Evolutionary conservation across 495 filamentous ascomycete species (phyloP).

Genomic region (Cudoniella acicularis): DNA sequence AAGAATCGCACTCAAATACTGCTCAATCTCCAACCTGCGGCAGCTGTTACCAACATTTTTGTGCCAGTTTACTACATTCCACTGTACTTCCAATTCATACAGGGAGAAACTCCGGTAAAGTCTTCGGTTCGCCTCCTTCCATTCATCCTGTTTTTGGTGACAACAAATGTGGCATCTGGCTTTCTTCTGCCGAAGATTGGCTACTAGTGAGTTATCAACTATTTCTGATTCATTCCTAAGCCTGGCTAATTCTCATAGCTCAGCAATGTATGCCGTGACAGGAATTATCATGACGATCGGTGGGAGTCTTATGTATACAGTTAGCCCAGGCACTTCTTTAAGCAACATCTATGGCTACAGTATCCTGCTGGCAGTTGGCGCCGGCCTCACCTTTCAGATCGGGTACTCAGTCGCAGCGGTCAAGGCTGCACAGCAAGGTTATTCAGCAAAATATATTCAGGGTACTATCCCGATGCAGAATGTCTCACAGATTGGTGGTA

Average conservation of each 20-base stretch:
- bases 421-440: too few species aligned
- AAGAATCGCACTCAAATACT: slow-evolving; percentile 53
- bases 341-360: slow-evolving; percentile 44
- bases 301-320: slow-evolving; percentile 42
- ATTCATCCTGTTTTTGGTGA: background rate
- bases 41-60: slow-evolving; percentile 30
- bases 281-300: slow-evolving; percentile 46
- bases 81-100: slow-evolving; percentile 47
- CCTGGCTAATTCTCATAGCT: too few species aligned
- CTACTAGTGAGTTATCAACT: slow-evolving; percentile 50
- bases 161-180: slow-evolving; percentile 41
- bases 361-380: slow-evolving; percentile 43
- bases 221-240: too few species aligned
- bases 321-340: slow-evolving; percentile 26
- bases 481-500: slow-evolving; percentile 41
- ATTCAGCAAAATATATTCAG: slow-evolving; percentile 29
- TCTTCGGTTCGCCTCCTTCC: slow-evolving; percentile 47
- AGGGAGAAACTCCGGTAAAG: slow-evolving; percentile 31
- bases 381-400: slow-evolving; percentile 42
- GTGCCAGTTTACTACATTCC: slow-evolving; percentile 48
- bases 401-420: slow-evolving; percentile 43
- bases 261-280: too few species aligned
- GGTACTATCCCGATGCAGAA: slow-evolving; percentile 42
- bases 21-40: slow-evolving; percentile 29
- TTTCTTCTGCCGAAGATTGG: slow-evolving; percentile 43